phyloP scores from a whole-genome alignment of 352 stramenopile genomes.

The Globisporangium echinulatum region DNA sequence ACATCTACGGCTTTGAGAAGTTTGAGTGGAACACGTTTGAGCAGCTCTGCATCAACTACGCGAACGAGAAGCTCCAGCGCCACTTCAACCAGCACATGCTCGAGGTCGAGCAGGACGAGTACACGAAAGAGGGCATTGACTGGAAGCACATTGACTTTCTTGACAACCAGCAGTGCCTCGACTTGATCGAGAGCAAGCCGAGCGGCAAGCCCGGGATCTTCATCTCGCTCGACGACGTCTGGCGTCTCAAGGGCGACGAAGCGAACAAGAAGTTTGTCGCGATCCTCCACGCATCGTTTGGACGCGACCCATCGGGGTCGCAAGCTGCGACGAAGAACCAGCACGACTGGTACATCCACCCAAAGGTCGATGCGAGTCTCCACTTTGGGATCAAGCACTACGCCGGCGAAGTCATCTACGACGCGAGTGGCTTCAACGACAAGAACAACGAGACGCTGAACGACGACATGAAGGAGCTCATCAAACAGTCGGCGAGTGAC shows the following conservation, averaged over 20 bases:
- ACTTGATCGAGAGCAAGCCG: slow-evolving; percentile 91
- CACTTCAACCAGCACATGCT: slow-evolving; percentile 96
- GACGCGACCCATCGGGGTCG: slow-evolving; percentile 44
- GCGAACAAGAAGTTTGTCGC: slow-evolving; percentile 90
- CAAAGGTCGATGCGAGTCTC: slow-evolving; percentile 87
- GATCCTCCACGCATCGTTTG: slow-evolving; percentile 82
- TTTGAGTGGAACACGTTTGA: slow-evolving; percentile 95
- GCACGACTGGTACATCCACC: slow-evolving; percentile 87
- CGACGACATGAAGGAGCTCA: slow-evolving; percentile 91
- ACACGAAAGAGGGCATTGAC: slow-evolving; percentile 94
- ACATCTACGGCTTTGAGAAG: slow-evolving; percentile 98
- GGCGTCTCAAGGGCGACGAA: slow-evolving; percentile 91
- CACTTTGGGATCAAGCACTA: slow-evolving; percentile 89
- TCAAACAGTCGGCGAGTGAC: slow-evolving; percentile 77
- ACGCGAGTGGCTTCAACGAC: slow-evolving; percentile 95
- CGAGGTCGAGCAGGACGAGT: slow-evolving; percentile 95
- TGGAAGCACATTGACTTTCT: slow-evolving; percentile 91
- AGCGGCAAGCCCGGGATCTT: slow-evolving; percentile 90
- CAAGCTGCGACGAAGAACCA: slow-evolving; percentile 58
- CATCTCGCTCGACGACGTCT: slow-evolving; percentile 93
- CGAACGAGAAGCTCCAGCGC: slow-evolving; percentile 93
- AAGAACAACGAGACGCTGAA: slow-evolving; percentile 98
- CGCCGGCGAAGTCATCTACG: slow-evolving; percentile 95
- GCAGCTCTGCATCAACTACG: slow-evolving; percentile 96
- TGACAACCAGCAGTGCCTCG: slow-evolving; percentile 92